Evolutionary conservation across 1,139 yeast species (phyloP), one percentile per base, ranked within the genome.

Genomic region (Wickerhamomyces sp.): DNA sequence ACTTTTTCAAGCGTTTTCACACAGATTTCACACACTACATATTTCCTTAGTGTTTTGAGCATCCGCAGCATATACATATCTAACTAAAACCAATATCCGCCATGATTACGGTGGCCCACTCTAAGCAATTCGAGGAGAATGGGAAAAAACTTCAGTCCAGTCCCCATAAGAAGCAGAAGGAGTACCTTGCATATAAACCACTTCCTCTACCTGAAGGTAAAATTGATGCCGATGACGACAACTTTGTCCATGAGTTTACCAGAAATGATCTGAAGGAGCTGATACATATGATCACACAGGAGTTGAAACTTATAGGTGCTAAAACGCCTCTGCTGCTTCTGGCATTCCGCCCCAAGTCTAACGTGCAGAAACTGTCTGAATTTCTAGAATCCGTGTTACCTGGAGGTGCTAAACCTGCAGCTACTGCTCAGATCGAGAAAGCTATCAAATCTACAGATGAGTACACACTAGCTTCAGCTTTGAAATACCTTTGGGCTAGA

Each of bases 401-500:
- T 2, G 54, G 66, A 28, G 70, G 72, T 38, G 60, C 67, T 4
- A 54, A 56, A 35, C 62, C 65, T 13, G 61, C 78, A 14, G 55
- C 66, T 4, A 68, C 69, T 17, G 65, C 64, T 29, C 55, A 57
- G 5, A 57, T 75, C 24, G 54, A 58, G 19, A 56, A 61, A 27
- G 61, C 71, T 1, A 64, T 81, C 13, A 55, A 62, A 36, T 52
- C 61, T 35, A 72, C 80, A 3, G 85, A 81, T 50, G 85, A 76
- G 45, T 78, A 74, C 58, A 83, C 92, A 0, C 64, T 87, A 36
- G 78, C 85, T 36, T 77, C 89, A 43, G 80, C 81, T 4, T 65
- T 88, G 44, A 88, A 86, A 56, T 88, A 84, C 62, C 68, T 89
- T 39, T 89, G 97, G 97, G 76, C 92, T 46, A 66, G 97, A 47